Evolutionary conservation across 371 early-diverging fungal genomes (phyloP).

Genomic region (Zychaea mexicana): DNA sequence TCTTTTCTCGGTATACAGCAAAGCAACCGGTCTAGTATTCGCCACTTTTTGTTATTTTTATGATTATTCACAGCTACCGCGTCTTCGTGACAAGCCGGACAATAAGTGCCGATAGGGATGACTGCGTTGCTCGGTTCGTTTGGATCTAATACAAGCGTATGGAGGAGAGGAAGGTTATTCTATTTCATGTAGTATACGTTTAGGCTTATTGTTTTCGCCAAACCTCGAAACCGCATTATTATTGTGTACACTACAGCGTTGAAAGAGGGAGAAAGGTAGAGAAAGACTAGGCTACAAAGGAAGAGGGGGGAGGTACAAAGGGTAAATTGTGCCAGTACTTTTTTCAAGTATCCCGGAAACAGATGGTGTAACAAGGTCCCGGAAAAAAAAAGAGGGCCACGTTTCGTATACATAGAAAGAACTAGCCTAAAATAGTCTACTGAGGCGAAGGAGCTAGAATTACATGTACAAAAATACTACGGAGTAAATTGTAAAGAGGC

Average conservation of each 20-base stretch:
- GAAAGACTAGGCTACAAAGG: background rate
- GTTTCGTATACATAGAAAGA: background rate
- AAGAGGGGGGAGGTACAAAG: background rate
- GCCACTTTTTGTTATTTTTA: background rate
- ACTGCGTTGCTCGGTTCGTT: background rate
- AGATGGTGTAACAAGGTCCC: background rate
- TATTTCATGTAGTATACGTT: background rate
- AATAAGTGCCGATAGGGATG: background rate
- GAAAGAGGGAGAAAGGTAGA: background rate
- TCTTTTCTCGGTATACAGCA: background rate
- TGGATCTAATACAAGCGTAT: background rate
- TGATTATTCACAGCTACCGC: background rate
- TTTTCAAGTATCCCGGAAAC: background rate
- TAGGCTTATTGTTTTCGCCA: background rate
- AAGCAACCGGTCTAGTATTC: background rate
- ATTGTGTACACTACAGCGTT: too few relatives aligned
- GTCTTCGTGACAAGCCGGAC: conserved; percentile 10
- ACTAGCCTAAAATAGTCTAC: background rate
- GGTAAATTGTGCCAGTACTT: background rate
- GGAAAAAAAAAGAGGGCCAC: conserved; percentile 1
- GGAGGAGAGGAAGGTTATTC: background rate
- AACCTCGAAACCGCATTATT: conserved; percentile 4
- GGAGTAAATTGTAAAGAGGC: background rate
- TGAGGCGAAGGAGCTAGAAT: background rate
- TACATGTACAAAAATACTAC: background rate